These are phyloP conservation scores for Cladophialophora bantiana DNA, from an alignment of 2,329 filamentous ascomycete species.

Conservation along the genomic window DNA sequence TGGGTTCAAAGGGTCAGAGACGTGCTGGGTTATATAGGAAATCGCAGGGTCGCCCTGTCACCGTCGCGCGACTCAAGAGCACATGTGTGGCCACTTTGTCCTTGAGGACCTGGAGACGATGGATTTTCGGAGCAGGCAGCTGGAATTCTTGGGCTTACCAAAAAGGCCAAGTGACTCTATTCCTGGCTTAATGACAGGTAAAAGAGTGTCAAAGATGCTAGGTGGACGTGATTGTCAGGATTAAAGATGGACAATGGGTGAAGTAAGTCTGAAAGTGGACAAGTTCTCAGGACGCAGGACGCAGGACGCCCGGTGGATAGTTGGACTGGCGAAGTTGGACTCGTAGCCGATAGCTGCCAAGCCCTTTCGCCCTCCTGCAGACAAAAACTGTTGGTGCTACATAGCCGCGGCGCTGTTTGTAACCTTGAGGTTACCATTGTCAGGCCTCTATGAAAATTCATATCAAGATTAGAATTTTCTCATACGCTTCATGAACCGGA, in stretches of 20 bases:
- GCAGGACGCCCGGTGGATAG: constrained; percentile 15
- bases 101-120: constrained; percentile 26
- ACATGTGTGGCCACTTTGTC: constrained; percentile 43
- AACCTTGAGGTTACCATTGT: background rate
- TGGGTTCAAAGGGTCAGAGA: constrained; percentile 11
- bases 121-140: constrained; percentile 35
- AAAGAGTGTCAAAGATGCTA: constrained; percentile 32
- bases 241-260: constrained; percentile 28
- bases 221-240: constrained; percentile 28
- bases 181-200: constrained; percentile 26
- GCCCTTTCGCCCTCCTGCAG: constrained; percentile 2
- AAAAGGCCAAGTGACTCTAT: constrained; percentile 29
- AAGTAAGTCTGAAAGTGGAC: constrained; percentile 28
- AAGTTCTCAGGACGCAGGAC: constrained; percentile 29
- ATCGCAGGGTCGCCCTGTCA: constrained; percentile 23
- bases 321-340: constrained; percentile 8
- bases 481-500: background rate
- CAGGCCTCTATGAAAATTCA: background rate
- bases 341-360: constrained; percentile 2
- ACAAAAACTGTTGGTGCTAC: constrained; percentile 9
- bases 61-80: constrained; percentile 22
- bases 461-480: background rate
- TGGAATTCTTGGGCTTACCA: constrained; percentile 38
- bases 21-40: constrained; percentile 21
- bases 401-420: background rate